Conservation (phyloP, 495 filamentous ascomycete species). For the Apiosordaria backusii region DNA sequence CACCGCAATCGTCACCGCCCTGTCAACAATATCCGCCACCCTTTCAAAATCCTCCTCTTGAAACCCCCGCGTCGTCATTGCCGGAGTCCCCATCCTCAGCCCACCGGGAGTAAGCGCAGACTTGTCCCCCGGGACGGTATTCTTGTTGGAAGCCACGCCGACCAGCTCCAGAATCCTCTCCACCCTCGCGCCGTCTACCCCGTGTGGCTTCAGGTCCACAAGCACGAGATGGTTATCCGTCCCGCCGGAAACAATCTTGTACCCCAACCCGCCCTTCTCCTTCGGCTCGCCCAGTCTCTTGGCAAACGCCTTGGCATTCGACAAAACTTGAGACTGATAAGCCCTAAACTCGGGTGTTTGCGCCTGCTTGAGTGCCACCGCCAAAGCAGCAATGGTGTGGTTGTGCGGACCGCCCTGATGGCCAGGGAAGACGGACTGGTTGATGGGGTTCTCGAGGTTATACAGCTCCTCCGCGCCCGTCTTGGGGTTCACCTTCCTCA, state of each 20-base stretch:
- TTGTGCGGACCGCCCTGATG: constrained; percentile 98
- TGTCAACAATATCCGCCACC: constrained; percentile 91
- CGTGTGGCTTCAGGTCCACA: constrained; percentile 87
- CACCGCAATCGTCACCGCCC: constrained; percentile 80
- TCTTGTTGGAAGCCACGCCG: constrained; percentile 96
- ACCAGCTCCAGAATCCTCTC: constrained; percentile 93
- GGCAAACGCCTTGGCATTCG: constrained; percentile 83
- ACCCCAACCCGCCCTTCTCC: constrained; percentile 74
- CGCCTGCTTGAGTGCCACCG: constrained; percentile 91
- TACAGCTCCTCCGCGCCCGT: constrained; percentile 80
- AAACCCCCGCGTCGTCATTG: constrained; percentile 96
- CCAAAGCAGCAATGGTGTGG: constrained; percentile 93
- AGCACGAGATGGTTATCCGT: constrained; percentile 97
- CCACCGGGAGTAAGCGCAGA: constrained; percentile 90
- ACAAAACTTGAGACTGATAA: constrained; percentile 84
- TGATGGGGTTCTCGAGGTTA: constrained; percentile 91
- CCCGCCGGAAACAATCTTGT: constrained; percentile 85
- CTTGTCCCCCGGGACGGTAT: constrained; percentile 93
- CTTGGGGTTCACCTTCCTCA: constrained; percentile 78
- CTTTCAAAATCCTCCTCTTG: constrained; percentile 79
- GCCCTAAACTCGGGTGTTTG: constrained; percentile 81
- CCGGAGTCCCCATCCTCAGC: constrained; percentile 87
- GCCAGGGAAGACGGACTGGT: constrained; percentile 95
- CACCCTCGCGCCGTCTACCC: constrained; percentile 87
- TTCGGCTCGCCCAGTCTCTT: constrained; percentile 67